Percentiles rank a stretch among this genome's conserved stretches.
phyloP scores from a whole-genome alignment of 1,284 basidiomycete species.

The Irpex sp. region DNA sequence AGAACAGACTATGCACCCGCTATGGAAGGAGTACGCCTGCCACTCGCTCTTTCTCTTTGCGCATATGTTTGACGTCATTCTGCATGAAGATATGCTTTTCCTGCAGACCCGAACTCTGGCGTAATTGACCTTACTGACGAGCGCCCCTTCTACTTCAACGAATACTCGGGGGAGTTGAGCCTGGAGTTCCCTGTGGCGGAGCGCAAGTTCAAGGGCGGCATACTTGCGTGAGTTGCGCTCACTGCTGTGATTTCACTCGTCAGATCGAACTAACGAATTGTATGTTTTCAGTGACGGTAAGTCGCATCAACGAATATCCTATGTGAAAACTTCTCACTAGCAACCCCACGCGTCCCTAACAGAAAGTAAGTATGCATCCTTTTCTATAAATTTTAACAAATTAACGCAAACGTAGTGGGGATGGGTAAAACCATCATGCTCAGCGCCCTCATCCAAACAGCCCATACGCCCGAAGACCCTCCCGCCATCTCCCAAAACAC shows the following conservation, averaged over 20 bases:
- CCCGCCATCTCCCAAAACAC: constrained; percentile 26
- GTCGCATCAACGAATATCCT: not conserved
- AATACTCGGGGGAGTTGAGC: constrained; percentile 93
- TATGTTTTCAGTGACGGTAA: not conserved
- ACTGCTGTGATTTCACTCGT: not conserved
- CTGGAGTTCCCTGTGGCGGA: constrained; percentile 85
- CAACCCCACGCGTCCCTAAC: not conserved
- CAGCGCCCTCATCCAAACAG: constrained; percentile 86
- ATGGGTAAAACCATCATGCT: constrained; percentile 99
- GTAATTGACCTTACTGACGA: constrained; percentile 75
- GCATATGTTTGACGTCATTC: not conserved
- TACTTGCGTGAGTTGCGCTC: constrained; percentile 69
- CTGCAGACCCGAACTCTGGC: constrained; percentile 47
- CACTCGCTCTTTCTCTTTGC: constrained; percentile 1
- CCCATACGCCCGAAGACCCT: constrained; percentile 43
- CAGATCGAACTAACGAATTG: not conserved
- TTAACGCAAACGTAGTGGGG: constrained; percentile 54
- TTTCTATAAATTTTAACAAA: not conserved
- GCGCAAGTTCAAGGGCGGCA: constrained; percentile 79
- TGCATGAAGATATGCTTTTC: constrained; percentile 60
- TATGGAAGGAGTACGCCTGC: constrained; percentile 85
- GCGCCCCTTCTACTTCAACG: constrained; percentile 80
- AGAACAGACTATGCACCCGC: constrained; percentile 79
- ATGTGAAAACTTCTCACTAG: not conserved
- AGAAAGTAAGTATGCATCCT: constrained; percentile 5